phyloP scores from a whole-genome alignment of 2,329 filamentous ascomycete species.

The Anthostomella pinea region DNA sequence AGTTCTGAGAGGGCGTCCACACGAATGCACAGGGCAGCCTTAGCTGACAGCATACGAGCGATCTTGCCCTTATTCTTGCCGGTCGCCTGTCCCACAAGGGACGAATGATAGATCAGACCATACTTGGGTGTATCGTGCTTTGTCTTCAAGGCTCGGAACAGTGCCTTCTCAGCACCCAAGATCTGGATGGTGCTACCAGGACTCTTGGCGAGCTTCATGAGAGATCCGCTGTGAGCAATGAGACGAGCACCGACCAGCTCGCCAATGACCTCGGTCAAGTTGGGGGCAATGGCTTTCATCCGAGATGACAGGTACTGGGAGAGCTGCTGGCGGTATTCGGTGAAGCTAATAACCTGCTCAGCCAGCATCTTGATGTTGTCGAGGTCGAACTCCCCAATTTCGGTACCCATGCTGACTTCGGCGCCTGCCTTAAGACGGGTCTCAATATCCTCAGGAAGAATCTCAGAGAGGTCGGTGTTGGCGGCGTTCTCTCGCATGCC shows the following conservation, averaged over 20 bases:
- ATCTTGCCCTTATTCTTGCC: conserved; percentile 99
- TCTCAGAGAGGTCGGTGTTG: conserved; percentile 76
- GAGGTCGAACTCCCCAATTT: conserved; percentile 89
- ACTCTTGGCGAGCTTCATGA: conserved; percentile 92
- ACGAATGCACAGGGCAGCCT: conserved; percentile 88
- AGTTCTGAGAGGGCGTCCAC: conserved; percentile 85
- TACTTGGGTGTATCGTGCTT: conserved; percentile 99
- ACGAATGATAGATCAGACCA: conserved; percentile 89
- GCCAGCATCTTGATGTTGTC: conserved; percentile 90
- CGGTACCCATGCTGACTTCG: conserved; percentile 97
- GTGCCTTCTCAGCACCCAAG: conserved; percentile 95
- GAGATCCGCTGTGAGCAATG: conserved; percentile 90
- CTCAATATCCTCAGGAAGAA: conserved; percentile 95
- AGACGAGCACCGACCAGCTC: conserved; percentile 92
- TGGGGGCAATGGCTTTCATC: conserved; percentile 96
- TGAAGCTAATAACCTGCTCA: conserved; percentile 88
- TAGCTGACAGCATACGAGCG: conserved; percentile 90
- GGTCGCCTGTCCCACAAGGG: conserved; percentile 91
- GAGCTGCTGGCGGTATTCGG: conserved; percentile 84
- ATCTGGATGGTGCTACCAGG: conserved; percentile 97
- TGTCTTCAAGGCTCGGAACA: conserved; percentile 97
- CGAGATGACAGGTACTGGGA: conserved; percentile 85
- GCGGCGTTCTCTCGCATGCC: conserved; percentile 82
- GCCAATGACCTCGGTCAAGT: conserved; percentile 88
- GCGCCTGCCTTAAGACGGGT: conserved; percentile 86